Evolutionary conservation across 352 stramenopile species (phyloP), one percentile per base, ranked within the genome.

Genomic region (Pythium oligandrum): DNA sequence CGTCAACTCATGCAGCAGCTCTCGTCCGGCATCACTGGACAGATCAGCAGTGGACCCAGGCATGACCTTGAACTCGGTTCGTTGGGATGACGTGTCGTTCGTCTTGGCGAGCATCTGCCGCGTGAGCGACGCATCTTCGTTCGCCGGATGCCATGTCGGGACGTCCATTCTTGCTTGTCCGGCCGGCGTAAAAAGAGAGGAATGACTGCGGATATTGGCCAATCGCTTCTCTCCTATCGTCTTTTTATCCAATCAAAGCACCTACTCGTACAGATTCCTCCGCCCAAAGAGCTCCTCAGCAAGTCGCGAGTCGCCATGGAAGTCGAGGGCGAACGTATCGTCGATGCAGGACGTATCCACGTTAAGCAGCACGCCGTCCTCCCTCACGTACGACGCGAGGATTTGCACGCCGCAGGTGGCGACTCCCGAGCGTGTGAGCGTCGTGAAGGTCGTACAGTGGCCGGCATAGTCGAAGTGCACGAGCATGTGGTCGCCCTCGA

Each of bases 401-500:
- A 93, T 81, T 12, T 66, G 70, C 44, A 86, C 76, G 34, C 79
- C 82, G 51, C 82, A 93, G 5, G 78, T 85, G 6, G 61, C 37
- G 32, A 70, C 63, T 26, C 73, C 72, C 6, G 55, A 55, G 49
- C 55, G 64, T 32, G 63, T 75, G 12, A 73, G 77, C 37, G 82
- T 90, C 45, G 82, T 87, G 58, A 92, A 90, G 2, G 77, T 89
- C 39, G 82, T 92, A 64, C 80, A 91, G 51, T 91, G 80, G 9
- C 68, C 70, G 33, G 78, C 78, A 44, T 84, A 69, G 48, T 86
- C 64, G 61, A 91, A 89, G 46, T 83, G 68, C 34, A 89, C 73
- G 26, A 87, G 64, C 66, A 88, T 85, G 36, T 64, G 75, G 33
- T 79, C 66, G 12, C 78, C 75, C 2, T 55, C 52, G 37, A 88